Evolutionary conservation across 495 filamentous ascomycete genomes (phyloP), one percentile per base, ranked within the genome.

Genomic region (Lophium mytilinum): DNA sequence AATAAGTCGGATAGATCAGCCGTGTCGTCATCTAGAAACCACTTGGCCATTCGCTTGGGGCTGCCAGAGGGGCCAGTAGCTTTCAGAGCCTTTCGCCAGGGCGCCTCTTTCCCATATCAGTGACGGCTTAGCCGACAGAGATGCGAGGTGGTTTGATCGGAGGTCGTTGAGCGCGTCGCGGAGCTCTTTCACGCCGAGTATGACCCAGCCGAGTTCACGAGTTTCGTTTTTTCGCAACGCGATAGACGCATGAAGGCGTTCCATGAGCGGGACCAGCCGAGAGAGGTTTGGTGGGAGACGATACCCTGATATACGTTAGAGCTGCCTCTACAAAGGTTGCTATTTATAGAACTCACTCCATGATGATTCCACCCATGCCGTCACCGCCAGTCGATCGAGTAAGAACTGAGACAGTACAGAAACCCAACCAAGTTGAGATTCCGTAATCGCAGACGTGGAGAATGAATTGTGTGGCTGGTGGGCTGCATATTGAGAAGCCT

Each of bases 361-460:
- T 2, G 60, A 63, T 19, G 60, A 55, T 52, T 63, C 60, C 21
- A 63, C 55, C 60, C 60, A 63, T 7, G 50, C 18, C 4, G 60
- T 63, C 3, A 58, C 56, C 18, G 60, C 55, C 1, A 37, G 17
- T 15, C 60, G 55, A 12, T 58, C 55, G 14, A 56, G 55, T 17
- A 63, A 52, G 37, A 63, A 58, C 4, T 57, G 37, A 5, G 60
- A 63, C 14, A 63, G 55, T 4, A 41, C 50, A 9, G 60, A 52
- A 5, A 63, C 52, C 55, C 55, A 63, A 11, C 52, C 50, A 9
- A 33, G 46, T 36, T 51, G 36, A 6, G 15, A n/a, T 19, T 45
- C 15, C 8, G 7, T 45, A 15, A 14, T 15, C 18, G 51, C 50
- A 63, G 15, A 50, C 35, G 14, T 57, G 17, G 3, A 30, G 24